Base-by-base conservation (phyloP, 371 early-diverging fungal genomes). In the Circinella minor region DNA sequence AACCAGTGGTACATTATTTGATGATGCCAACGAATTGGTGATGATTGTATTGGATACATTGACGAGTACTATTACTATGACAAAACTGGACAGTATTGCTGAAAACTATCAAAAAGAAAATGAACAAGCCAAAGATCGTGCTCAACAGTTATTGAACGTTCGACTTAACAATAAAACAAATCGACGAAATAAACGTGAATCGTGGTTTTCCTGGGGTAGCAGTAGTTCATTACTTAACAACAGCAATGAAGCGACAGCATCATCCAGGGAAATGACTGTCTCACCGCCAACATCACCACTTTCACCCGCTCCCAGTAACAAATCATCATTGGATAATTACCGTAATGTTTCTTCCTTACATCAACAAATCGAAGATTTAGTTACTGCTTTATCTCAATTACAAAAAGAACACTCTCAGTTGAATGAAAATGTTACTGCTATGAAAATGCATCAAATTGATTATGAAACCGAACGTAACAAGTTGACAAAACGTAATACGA, bases 1-100 rank as follows among this genome's bases (percentile, higher is more conserved):
- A 38, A 90, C 90, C 3, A 90, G 90, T 49, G 71, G 81, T 60
- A 89, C 87, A 13, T 81, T 96, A 20, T 94, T 91, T 74, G 84
- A 85, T 68, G 74, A 86, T 57, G 86, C 89, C 5, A 82, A 84
- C 51, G 83, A 77, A 34, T 80, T 96, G 51, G 87, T 96, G 47
- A 74, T 78, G 36, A 92, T 94, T 63, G 93, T 94, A 0, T 83
- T 90, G 75, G 75, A 81, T 10, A 9, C 43, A 43, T 82, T 94
- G 34, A 79, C 81, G 43, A 72, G 78, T 5, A 63, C 63, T 15
- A 84, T 95, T 27, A 82, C 91, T 10, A 83, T 85, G 46, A 73
- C 78, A 20, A 89, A 88, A 67, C 76, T 96, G 63, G 93, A 88
- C 63, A 78, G 81, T 38, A 81, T 95, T 14, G 89, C 92, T 0